A percentile compares a stretch with the other conserved stretches of the same genome.
Conservation (phyloP, 495 filamentous ascomycete genomes). For the Beverwykella pulmonaria region DNA sequence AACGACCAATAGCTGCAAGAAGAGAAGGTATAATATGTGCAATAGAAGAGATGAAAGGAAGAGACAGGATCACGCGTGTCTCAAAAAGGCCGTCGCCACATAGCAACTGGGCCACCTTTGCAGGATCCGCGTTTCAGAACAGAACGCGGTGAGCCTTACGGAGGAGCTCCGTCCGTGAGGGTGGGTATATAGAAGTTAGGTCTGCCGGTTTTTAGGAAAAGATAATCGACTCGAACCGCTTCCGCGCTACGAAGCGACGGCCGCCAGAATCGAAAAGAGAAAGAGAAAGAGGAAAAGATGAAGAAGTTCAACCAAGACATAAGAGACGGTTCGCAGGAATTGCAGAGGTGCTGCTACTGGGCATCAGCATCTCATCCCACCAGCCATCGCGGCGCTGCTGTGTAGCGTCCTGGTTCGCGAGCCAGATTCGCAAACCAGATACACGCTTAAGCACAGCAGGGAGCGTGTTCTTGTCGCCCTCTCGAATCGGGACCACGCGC, state of each 20-base stretch:
- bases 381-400: constrained; percentile 28
- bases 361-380: constrained; percentile 35
- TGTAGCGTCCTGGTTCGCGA: constrained; percentile 20
- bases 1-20: neutral
- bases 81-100: neutral
- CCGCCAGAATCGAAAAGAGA: neutral
- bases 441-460: constrained; percentile 29
- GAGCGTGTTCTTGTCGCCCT: constrained; percentile 33
- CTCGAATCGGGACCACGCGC: constrained; percentile 29
- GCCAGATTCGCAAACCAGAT: constrained; percentile 32
- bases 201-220: neutral
- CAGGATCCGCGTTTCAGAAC: neutral
- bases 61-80: neutral
- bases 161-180: neutral
- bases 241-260: neutral
- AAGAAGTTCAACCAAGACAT: constrained; percentile 21
- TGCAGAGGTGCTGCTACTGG: constrained; percentile 20
- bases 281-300: neutral
- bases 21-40: neutral
- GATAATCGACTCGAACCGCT: neutral
- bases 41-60: neutral
- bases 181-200: neutral
- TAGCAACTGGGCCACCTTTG: neutral
- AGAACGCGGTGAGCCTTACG: neutral
- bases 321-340: constrained; percentile 26